Base-by-base conservation (phyloP, 495 filamentous ascomycete species). In the Paragyromitra xinjiangensis region DNA sequence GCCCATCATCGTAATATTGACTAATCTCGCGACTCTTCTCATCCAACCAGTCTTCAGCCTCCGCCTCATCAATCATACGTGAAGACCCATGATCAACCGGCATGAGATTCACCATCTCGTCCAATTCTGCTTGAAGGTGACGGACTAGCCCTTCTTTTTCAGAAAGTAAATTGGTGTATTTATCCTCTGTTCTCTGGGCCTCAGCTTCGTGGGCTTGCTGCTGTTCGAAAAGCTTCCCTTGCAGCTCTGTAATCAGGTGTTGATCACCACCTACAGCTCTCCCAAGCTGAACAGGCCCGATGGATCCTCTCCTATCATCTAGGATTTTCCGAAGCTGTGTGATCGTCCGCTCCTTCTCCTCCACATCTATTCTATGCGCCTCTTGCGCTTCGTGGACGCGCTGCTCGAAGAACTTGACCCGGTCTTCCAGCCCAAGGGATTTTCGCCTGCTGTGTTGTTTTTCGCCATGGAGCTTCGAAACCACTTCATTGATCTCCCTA, bases 81-180 rank as follows among this genome's bases (percentile, higher is more conserved):
- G 77, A 79, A 5, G 68, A 79, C 16, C 77, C 77, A 14, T 81
- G 75, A n/a, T 82, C 80, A 26, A 82, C 80, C 0, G 80, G 80
- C 80, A 82, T 81, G 14, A 75, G 67, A 64, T 82, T 82, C 55
- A 78, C 80, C 65, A 80, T 78, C 63, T 82, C 80, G 29, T 82
- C 80, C 6, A 82, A 71, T 50, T 82, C 80, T 1, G 65, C 80
- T 50, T 82, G 80, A n/a, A 82, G 71, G 61, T 82, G 80, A 3
- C 73, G 59, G 39, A 81, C 73, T 19, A 79, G 61, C 29, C 74
- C 80, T 22, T 76, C 76, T 22, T 73, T 71, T 40, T 81, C 80
- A n/a, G 74, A 72, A 11, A 81, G 74, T 1, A 81, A 45, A 50
- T 75, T 71, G 14, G 55, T 76, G 26, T 78, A 81, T 45, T 81